A percentile compares a stretch with the other conserved stretches of the same genome.
These are phyloP conservation scores for Linaria vulgaris DNA, from an alignment of 257 asterid species.

Conservation along the genomic window DNA sequence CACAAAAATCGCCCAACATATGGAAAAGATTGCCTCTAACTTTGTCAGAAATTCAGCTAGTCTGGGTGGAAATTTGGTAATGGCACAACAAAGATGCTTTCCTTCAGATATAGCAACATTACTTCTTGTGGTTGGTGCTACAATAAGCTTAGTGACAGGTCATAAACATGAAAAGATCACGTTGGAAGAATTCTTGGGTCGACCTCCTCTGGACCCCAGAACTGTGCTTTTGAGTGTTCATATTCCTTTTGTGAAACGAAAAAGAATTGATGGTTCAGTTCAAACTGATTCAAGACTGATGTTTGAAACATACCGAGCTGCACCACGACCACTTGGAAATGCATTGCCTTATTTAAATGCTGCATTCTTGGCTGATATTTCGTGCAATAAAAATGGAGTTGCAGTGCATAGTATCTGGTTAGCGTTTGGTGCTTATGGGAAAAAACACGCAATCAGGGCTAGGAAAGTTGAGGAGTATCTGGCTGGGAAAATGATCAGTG, in stretches of 20 bases:
- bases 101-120: slow-evolving; percentile 71
- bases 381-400: slow-evolving; percentile 33
- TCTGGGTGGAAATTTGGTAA: slow-evolving; percentile 69
- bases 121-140: slow-evolving; percentile 50
- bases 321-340: slow-evolving; percentile 70
- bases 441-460: slow-evolving; percentile 49
- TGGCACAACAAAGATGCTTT: slow-evolving; percentile 67
- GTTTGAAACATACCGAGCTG: slow-evolving; percentile 59
- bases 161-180: slow-evolving; percentile 36
- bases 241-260: slow-evolving; percentile 44
- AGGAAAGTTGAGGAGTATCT: slow-evolving; percentile 52
- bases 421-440: slow-evolving; percentile 65
- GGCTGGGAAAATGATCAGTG: slow-evolving; percentile 35
- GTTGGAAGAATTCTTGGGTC: slow-evolving; percentile 47
- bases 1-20: slow-evolving; percentile 50
- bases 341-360: slow-evolving; percentile 72
- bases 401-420: slow-evolving; percentile 34
- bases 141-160: slow-evolving; percentile 41
- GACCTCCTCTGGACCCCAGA: slow-evolving; percentile 48
- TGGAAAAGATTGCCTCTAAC: slow-evolving; percentile 64
- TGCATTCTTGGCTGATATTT: slow-evolving; percentile 60
- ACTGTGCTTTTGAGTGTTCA: slow-evolving; percentile 52
- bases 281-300: slow-evolving; percentile 33
- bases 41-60: slow-evolving; percentile 64
- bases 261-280: slow-evolving; percentile 12